Evolutionary conservation across 2,329 filamentous ascomycete genomes (phyloP), one percentile per base, ranked within the genome.

Genomic region (Arthroderma uncinatum): DNA sequence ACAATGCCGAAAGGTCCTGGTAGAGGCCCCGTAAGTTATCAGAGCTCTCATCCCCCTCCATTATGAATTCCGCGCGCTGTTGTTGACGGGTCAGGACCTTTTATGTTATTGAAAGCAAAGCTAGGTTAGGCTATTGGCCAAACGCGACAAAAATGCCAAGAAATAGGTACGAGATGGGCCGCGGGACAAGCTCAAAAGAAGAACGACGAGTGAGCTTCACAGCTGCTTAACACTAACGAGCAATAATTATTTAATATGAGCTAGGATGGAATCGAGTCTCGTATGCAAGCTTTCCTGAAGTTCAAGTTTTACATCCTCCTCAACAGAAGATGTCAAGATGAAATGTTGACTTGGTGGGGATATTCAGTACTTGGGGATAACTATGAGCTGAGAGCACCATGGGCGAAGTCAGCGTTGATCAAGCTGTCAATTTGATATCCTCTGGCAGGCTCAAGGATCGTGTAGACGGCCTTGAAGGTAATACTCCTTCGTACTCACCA

Each of bases 21-120:
- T 95, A 88, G 65, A 98, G 83, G 71, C 83, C 84, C 75, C 91
- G 84, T 66, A 97, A 82, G 72, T 84, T 82, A 68, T 85, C 85
- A 68, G 94, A 79, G 67, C 81, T 82, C 70, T 84, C 84, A 69
- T 82, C 76, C 67, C 86, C 84, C 70, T 85, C 83, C 89, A 93
- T 92, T 33, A 48, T 44, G 54, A 58, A 61, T 42, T 37, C 33
- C 30, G 25, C 25, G 47, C 23, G 28, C 14, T 30, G 25, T 39
- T 37, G 52, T 37, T 54, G 52, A 23, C n/a, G 14, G 23, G 6
- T 14, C 52, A 54, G 33, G 52, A 37, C 28, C 33, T 54, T 39
- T 54, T 25, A 30, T 54, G 21, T 37, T 54, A 30, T 37, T 39
- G 19, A 25, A 54, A 19, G 33, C 34, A 8, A 50, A 30, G 14